A percentile compares a stretch with the other conserved stretches of the same genome.
Evolutionary conservation across 805 yeast genomes (phyloP).

Genomic region (Monosporozyma aerobia): DNA sequence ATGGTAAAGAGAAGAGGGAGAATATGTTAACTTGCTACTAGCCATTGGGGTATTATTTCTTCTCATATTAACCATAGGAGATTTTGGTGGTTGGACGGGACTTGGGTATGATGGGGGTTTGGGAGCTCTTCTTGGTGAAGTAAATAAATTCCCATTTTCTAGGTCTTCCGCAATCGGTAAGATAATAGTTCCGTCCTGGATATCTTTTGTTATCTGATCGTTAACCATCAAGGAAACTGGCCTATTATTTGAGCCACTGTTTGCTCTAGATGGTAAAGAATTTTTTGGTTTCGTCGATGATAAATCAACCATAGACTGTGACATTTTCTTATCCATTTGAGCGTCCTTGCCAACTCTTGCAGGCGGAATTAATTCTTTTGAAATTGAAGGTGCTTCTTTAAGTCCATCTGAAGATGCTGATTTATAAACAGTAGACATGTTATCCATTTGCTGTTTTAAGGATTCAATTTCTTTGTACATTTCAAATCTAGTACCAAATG

Average conservation of each 20-base stretch:
- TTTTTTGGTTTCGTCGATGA: conserved; percentile 1
- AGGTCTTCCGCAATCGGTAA: conserved; percentile 5
- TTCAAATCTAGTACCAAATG: conserved; percentile 94
- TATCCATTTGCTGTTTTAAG: conserved; percentile 26
- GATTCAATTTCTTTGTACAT: conserved; percentile 81
- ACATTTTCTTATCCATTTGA: conserved; percentile 11
- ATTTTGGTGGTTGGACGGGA: conserved; percentile 32
- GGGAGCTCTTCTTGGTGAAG: conserved; percentile 68
- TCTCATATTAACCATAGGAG: conserved; percentile 16
- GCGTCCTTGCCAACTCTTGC: conserved; percentile 24
- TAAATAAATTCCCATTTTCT: conserved; percentile 31
- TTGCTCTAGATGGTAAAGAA: neutral
- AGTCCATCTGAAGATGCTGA: conserved; percentile 2
- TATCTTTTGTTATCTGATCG: conserved; percentile 7
- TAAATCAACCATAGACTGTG: conserved; percentile 19
- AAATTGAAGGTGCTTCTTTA: neutral
- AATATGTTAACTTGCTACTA: conserved; percentile 9
- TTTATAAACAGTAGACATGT: conserved; percentile 2
- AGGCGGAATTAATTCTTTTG: conserved; percentile 33
- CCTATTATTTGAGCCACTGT: conserved; percentile 5
- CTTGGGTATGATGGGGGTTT: conserved; percentile 49
- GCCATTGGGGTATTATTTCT: neutral
- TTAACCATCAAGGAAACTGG: conserved; percentile 13
- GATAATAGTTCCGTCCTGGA: conserved; percentile 1
- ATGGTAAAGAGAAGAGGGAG: conserved; percentile 23